These are phyloP conservation scores for Pyropia yezoensis DNA, from an alignment of 23 red algal species.

Conservation along the genomic window DNA sequence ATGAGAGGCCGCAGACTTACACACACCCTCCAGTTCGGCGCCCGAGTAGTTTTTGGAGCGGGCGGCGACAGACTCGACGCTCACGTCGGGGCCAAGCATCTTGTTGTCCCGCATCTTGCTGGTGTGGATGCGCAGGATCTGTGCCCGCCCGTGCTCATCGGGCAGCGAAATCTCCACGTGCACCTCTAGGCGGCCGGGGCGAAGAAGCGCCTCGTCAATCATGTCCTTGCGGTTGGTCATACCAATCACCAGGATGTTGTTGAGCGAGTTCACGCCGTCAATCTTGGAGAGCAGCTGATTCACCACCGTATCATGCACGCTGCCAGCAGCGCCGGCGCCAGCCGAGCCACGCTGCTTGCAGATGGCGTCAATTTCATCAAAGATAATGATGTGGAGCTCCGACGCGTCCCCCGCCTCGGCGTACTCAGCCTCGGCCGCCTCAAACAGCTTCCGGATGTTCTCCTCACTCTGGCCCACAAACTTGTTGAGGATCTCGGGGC, in stretches of 20 bases:
- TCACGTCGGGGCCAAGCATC: slow-evolving; percentile 67
- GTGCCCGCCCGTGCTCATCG: slow-evolving; percentile 79
- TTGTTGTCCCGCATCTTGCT: slow-evolving; percentile 79
- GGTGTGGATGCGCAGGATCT: slow-evolving; percentile 96
- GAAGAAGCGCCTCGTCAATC: slow-evolving; percentile 96
- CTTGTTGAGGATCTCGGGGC: slow-evolving; percentile 95
- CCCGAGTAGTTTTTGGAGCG: slow-evolving; percentile 96
- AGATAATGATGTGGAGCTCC: slow-evolving; percentile 97
- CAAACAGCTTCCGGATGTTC: slow-evolving; percentile 92
- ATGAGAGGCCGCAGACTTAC: slow-evolving; percentile 91
- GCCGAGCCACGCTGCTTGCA: slow-evolving; percentile 94
- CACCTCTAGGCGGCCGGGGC: slow-evolving; percentile 93
- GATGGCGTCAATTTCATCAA: slow-evolving; percentile 99
- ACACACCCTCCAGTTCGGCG: slow-evolving; percentile 94
- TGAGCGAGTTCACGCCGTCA: slow-evolving; percentile 91
- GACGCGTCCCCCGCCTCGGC: slow-evolving; percentile 53
- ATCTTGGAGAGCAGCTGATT: slow-evolving; percentile 97
- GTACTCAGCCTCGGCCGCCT: slow-evolving; percentile 90
- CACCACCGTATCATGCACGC: slow-evolving; percentile 91
- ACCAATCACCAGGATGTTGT: slow-evolving; percentile 97
- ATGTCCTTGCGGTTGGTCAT: slow-evolving; percentile 99
- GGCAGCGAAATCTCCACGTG: slow-evolving; percentile 96
- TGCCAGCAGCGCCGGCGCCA: slow-evolving; percentile 42
- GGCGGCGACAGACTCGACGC: slow-evolving; percentile 59
- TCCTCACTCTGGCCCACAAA: slow-evolving; percentile 95